phyloP scores from a whole-genome alignment of 148 eudicot species.

The Limonium bicolor region DNA sequence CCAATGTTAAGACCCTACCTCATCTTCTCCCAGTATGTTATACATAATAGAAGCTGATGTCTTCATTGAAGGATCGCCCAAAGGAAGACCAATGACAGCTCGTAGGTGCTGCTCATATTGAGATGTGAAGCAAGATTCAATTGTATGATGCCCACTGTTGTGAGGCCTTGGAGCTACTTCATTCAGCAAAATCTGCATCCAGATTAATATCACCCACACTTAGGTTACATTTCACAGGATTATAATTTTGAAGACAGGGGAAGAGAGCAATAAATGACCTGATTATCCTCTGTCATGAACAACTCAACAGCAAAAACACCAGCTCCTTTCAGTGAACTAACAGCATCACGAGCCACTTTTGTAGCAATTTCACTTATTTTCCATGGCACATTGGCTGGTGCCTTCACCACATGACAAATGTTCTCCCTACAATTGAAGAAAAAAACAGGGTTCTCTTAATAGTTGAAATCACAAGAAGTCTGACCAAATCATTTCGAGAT shows the following conservation, averaged over 20 bases:
- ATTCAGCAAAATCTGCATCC: constrained; percentile 60
- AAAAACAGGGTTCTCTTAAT: no score
- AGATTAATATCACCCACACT: neutral
- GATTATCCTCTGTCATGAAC: constrained; percentile 72
- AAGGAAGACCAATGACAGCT: constrained; percentile 89
- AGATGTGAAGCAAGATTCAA: constrained; percentile 84
- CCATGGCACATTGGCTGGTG: constrained; percentile 81
- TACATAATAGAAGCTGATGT: constrained; percentile 84
- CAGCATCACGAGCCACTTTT: constrained; percentile 68
- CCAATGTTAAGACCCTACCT: no score
- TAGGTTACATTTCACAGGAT: neutral
- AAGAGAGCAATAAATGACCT: constrained; percentile 25
- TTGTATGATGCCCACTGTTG: constrained; percentile 97
- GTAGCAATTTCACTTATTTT: constrained; percentile 65
- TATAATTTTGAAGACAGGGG: neutral
- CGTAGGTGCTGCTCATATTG: constrained; percentile 93
- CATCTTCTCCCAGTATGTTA: constrained; percentile 94
- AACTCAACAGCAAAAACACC: constrained; percentile 90
- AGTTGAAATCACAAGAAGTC: no score
- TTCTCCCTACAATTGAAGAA: constrained; percentile 70
- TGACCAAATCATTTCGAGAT: no score
- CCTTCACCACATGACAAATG: constrained; percentile 88
- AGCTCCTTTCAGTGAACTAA: constrained; percentile 90
- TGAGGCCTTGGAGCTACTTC: constrained; percentile 98
- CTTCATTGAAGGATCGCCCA: constrained; percentile 95